Evolutionary conservation across 148 eudicot species (phyloP), one percentile per base, ranked within the genome.

Genomic region (Diospyros lotus): DNA sequence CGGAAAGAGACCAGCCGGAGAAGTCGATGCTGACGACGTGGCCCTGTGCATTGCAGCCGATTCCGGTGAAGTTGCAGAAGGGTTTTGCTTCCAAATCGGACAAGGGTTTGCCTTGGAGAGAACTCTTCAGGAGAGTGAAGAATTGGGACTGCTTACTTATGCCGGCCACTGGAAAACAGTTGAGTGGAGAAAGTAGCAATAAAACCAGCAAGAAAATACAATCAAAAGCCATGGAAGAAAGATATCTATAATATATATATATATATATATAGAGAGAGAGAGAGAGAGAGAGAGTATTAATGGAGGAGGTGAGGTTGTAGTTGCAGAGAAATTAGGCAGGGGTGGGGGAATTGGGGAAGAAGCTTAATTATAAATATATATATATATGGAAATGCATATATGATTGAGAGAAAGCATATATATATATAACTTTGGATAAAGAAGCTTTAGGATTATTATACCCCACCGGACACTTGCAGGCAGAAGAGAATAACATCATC

Each of bases 21-120:
- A 93, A 48, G 45, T 85, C 82, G 28, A 93, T 71, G 78, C 67
- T 69, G 3, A 77, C 77, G 17, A 89, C 86, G 42, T 77, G 71
- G 7, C 87, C 89, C 44, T 77, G 73, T 5, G 42, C 75, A 50
- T 90, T 86, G 75, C 98, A 93, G 64, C 69, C 80, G 65, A 93
- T 73, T 10, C 98, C 98, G 0, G 88, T 60, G 80, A 72, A 84
- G 28, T 77, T 85, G 75, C 98, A 93, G 38, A 78, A 78, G 3
- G 81, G 75, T 58, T 73, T 75, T 13, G 65, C 82, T 81, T 54
- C 74, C 98, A 95, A 93, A 45, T 58, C 73, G n/a, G 80, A 71
- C 42, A 90, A 77, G 51, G 80, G 63, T 46, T 73, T 50, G 40
- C 96, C 92, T 3, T 85, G 76, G 42, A 90, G 81, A 5, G 87